phyloP scores from a whole-genome alignment of 148 eudicot genomes.

The Camellia sinensis region DNA sequence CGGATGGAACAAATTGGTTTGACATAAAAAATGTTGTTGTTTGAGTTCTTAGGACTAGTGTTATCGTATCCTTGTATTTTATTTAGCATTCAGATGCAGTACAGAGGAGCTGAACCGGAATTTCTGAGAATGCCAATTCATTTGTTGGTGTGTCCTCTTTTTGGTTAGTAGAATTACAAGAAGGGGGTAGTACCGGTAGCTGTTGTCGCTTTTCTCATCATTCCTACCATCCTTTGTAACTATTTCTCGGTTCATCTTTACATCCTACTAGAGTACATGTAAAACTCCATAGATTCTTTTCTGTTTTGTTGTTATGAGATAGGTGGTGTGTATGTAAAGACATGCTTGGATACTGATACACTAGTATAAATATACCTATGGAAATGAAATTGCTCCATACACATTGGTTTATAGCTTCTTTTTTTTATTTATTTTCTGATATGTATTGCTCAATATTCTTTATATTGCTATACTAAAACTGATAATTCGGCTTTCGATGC shows the following conservation, averaged over 20 bases:
- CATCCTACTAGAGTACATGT: background rate
- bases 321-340: background rate
- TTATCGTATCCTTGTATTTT: background rate
- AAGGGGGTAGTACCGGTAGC: background rate
- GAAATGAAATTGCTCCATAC: too few relatives aligned
- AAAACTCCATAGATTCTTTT: background rate
- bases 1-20: conserved; percentile 9
- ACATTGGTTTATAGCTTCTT: too few relatives aligned
- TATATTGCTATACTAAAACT: too few relatives aligned
- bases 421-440: too few relatives aligned
- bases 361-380: too few relatives aligned
- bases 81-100: conserved; percentile 13
- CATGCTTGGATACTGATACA: background rate
- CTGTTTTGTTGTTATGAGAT: background rate
- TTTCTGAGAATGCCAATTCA: background rate
- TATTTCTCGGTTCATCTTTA: background rate
- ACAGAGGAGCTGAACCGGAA: conserved; percentile 9
- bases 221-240: background rate
- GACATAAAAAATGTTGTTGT: background rate
- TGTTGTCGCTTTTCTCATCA: background rate
- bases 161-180: background rate
- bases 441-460: too few relatives aligned
- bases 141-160: conserved; percentile 2
- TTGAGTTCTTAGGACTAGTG: background rate
- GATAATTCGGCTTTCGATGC: too few relatives aligned